phyloP scores from a whole-genome alignment of 73 alveolate species.

The Durusdinium trenchii region DNA sequence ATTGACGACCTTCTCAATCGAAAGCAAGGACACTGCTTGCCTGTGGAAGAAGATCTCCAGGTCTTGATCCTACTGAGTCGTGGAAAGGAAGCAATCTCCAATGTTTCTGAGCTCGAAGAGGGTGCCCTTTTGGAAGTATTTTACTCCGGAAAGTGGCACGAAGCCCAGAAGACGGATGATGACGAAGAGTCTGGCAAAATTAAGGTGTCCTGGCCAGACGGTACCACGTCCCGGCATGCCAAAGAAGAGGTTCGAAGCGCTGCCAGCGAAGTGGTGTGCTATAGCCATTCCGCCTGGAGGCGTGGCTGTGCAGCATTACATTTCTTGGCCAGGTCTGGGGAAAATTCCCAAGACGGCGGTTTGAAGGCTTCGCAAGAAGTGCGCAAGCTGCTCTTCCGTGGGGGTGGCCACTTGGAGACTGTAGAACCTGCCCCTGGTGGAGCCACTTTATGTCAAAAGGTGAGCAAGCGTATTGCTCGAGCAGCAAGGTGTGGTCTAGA shows the following conservation, averaged over 20 bases:
- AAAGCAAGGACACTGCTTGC: not conserved
- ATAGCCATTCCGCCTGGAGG: not conserved
- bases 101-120: not conserved
- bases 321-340: slow-evolving; percentile 2
- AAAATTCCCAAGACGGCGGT: not conserved
- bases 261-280: not conserved
- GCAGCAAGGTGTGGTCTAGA: not conserved
- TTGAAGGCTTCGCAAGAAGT: not conserved
- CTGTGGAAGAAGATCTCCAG: not conserved
- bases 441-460: not conserved
- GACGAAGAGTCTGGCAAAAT: not conserved
- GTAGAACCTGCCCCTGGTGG: not conserved
- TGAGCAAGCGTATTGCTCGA: not conserved
- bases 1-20: not conserved
- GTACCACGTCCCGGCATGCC: not conserved
- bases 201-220: not conserved
- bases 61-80: not conserved
- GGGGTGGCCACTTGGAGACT: not conserved
- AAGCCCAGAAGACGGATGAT: not conserved
- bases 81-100: not conserved
- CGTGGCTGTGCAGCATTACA: not conserved
- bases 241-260: not conserved
- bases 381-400: not conserved
- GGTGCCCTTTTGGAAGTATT: not conserved
- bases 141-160: not conserved